Conservation (phyloP, 2,329 filamentous ascomycete species). For the Penicillium corylophilum region DNA sequence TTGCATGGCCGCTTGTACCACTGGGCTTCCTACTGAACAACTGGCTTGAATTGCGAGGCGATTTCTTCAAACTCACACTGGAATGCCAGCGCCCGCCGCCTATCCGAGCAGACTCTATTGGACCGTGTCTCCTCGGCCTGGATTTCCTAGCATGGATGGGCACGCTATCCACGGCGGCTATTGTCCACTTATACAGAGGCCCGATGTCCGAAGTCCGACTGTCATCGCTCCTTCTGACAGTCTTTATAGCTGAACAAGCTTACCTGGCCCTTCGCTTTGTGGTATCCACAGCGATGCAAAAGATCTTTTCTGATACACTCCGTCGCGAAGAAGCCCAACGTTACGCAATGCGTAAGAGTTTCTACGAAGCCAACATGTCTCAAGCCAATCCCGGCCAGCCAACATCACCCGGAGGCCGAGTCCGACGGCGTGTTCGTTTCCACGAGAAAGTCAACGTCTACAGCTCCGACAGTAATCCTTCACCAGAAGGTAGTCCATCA, state of each 20-base stretch:
- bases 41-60: conserved; percentile 90
- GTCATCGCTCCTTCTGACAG: conserved; percentile 74
- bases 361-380: conserved; percentile 54
- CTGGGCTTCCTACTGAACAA: conserved; percentile 91
- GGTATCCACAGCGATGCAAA: conserved; percentile 69
- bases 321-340: conserved; percentile 79
- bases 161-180: conserved; percentile 78
- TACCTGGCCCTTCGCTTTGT: conserved; percentile 72
- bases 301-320: conserved; percentile 76
- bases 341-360: conserved; percentile 72
- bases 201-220: conserved; percentile 65
- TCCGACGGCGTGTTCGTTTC: conserved; percentile 32
- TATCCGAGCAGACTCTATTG: conserved; percentile 88
- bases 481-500: conserved; percentile 25
- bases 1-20: conserved; percentile 91
- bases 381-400: conserved; percentile 10
- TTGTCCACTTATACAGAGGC: conserved; percentile 83
- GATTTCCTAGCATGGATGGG: conserved; percentile 93
- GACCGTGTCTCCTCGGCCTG: conserved; percentile 83
- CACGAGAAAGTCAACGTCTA: conserved; percentile 36
- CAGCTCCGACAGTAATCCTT: conserved; percentile 21
- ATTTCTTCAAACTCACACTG: conserved; percentile 90
- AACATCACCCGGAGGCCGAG: conserved; percentile 10
- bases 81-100: conserved; percentile 87
- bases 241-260: conserved; percentile 80